phyloP scores from a whole-genome alignment of 2,329 filamentous ascomycete genomes.

The Endoconidiophora polonica region DNA sequence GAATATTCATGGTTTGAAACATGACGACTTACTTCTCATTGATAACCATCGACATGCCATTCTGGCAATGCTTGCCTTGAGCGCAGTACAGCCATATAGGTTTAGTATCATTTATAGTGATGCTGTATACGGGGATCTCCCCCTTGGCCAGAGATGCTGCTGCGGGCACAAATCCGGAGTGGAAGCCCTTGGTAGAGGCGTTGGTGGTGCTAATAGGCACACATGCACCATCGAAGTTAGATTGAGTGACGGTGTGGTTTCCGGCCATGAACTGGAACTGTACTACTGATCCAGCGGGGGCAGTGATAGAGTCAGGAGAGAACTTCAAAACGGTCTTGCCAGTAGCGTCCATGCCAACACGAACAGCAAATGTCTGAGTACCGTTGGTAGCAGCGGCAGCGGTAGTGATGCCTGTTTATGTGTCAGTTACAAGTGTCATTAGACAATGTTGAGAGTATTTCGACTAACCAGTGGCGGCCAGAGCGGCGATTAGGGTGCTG shows the following conservation, averaged over 20 bases:
- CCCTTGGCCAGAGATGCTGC: slow-evolving; percentile 31
- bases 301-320: slow-evolving; percentile 48
- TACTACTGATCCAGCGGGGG: slow-evolving; percentile 49
- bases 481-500: slow-evolving; percentile 28
- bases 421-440: background rate
- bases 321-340: slow-evolving; percentile 37
- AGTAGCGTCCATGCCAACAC: slow-evolving; percentile 40
- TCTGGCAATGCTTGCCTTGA: slow-evolving; percentile 57
- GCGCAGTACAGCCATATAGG: slow-evolving; percentile 71
- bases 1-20: background rate
- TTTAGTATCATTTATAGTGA: slow-evolving; percentile 49
- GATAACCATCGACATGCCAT: slow-evolving; percentile 60
- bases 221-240: slow-evolving; percentile 46
- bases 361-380: slow-evolving; percentile 24
- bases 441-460: background rate
- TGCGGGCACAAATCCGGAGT: slow-evolving; percentile 50
- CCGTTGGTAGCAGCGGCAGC: slow-evolving; percentile 1
- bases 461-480: slow-evolving; percentile 17
- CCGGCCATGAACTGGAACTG: slow-evolving; percentile 50
- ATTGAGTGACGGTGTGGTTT: slow-evolving; percentile 71
- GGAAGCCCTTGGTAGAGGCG: slow-evolving; percentile 43
- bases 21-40: slow-evolving; percentile 46
- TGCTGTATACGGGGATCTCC: slow-evolving; percentile 50
- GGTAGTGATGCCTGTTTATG: background rate
- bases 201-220: slow-evolving; percentile 37